Conservation (phyloP, 148 eudicot species). For the Chenopodium album region DNA sequence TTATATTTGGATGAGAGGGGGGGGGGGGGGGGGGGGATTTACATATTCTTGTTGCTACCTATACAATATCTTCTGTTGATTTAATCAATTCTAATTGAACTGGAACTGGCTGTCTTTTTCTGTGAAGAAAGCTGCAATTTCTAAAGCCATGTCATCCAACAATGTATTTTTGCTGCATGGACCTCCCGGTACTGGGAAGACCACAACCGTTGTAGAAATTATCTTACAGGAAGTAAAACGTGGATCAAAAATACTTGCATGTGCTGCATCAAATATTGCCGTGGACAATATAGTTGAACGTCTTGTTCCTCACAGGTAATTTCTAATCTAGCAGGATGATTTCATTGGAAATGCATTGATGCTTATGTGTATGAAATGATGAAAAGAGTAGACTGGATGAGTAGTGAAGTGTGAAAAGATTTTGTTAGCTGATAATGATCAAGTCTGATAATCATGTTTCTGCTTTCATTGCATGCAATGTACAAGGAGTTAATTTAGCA, state of each 20-base stretch:
- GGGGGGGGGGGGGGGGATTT: background rate
- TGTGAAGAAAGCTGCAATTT: constrained; percentile 79
- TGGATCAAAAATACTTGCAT: constrained; percentile 96
- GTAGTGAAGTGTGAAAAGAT: background rate
- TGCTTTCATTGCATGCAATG: background rate
- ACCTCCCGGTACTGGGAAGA: constrained; percentile 99
- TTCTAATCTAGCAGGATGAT: background rate
- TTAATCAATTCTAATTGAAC: background rate
- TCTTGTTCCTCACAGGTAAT: constrained; percentile 81
- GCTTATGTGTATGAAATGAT: background rate
- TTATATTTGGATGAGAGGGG: too few species aligned
- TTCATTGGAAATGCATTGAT: background rate
- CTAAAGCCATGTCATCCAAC: constrained; percentile 86
- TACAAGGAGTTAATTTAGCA: constrained; percentile 1
- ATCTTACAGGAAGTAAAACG: constrained; percentile 96
- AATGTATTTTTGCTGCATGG: constrained; percentile 90
- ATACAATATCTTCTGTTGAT: background rate
- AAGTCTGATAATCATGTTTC: background rate
- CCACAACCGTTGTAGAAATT: constrained; percentile 94
- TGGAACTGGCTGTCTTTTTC: constrained; percentile 6
- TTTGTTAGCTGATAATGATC: background rate
- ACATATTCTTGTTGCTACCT: background rate
- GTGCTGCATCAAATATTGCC: constrained; percentile 99
- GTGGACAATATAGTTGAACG: constrained; percentile 97
- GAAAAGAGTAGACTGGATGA: background rate